phyloP scores from a whole-genome alignment of 495 filamentous ascomycete species.

The Neurospora sp. region DNA sequence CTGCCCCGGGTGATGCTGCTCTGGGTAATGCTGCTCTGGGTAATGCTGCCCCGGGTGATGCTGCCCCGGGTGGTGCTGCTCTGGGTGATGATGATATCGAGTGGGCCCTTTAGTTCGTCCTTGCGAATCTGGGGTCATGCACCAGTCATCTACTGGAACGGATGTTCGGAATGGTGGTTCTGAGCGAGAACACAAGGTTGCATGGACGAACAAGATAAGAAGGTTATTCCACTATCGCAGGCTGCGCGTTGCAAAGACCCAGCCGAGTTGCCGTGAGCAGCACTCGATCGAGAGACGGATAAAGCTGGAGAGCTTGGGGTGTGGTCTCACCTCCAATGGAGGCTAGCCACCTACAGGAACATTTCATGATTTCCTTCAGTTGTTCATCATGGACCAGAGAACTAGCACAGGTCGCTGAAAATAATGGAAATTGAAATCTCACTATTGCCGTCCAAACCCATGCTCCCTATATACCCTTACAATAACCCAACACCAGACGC shows the following conservation, averaged over 20 bases:
- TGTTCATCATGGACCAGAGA: not conserved
- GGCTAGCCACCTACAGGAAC: too few relatives aligned
- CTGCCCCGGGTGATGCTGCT: not conserved
- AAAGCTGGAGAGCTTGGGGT: not conserved
- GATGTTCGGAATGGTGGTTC: too few relatives aligned
- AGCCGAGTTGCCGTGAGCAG: not conserved
- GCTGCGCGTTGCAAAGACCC: not conserved
- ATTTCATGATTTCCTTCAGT: not conserved
- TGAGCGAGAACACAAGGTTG: too few relatives aligned
- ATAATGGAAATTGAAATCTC: not conserved
- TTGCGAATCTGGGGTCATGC: too few relatives aligned
- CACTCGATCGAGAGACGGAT: not conserved
- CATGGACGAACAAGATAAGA: too few relatives aligned
- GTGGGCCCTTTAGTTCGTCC: not conserved
- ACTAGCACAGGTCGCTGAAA: not conserved
- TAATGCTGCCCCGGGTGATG: not conserved
- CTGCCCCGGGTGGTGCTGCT: not conserved
- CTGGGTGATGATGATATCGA: not conserved
- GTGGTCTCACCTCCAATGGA: too few relatives aligned
- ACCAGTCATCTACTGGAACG: too few relatives aligned
- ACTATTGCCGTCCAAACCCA: not conserved
- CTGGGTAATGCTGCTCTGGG: not conserved
- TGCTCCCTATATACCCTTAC: not conserved
- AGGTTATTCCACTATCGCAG: not conserved
- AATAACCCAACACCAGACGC: not conserved